phyloP scores from a whole-genome alignment of 495 filamentous ascomycete genomes.

The Aspergillus taichungensis region DNA sequence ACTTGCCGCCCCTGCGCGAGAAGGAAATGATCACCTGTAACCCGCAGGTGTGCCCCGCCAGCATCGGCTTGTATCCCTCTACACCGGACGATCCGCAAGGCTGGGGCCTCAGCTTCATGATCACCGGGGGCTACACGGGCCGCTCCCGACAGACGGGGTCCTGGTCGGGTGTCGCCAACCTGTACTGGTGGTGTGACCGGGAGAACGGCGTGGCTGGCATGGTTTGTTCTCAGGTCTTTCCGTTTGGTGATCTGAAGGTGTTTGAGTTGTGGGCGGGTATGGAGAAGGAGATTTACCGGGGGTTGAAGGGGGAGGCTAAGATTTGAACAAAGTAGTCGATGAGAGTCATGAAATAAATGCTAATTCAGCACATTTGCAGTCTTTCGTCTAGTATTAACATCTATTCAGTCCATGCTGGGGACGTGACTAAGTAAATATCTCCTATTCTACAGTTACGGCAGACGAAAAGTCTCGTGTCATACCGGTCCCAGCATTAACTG shows the following conservation, averaged over 20 bases:
- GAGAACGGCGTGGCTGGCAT: conserved; percentile 52
- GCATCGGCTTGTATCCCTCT: conserved; percentile 40
- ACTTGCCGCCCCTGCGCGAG: conserved; percentile 42
- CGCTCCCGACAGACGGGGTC: conserved; percentile 37
- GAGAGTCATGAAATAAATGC: no score
- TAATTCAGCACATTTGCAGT: no score
- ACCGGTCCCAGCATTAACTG: no score
- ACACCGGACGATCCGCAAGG: conserved; percentile 44
- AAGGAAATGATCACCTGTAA: conserved; percentile 40
- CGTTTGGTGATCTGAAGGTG: conserved; percentile 30
- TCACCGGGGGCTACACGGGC: conserved; percentile 33
- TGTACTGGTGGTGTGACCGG: conserved; percentile 55
- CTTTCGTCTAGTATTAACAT: no score
- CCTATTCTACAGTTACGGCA: no score
- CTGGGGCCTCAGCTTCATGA: conserved; percentile 52
- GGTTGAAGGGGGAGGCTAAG: background rate
- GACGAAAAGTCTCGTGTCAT: no score
- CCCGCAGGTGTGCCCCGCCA: conserved; percentile 37
- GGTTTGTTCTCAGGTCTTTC: conserved; percentile 48
- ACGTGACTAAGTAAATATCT: no score
- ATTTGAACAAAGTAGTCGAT: no score
- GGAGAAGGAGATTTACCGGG: conserved; percentile 3
- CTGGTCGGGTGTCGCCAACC: conserved; percentile 54
- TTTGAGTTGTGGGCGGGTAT: conserved; percentile 3
- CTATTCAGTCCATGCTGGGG: no score